Conservation (phyloP, 805 yeast genomes). For the Saturnispora ahearnii region DNA sequence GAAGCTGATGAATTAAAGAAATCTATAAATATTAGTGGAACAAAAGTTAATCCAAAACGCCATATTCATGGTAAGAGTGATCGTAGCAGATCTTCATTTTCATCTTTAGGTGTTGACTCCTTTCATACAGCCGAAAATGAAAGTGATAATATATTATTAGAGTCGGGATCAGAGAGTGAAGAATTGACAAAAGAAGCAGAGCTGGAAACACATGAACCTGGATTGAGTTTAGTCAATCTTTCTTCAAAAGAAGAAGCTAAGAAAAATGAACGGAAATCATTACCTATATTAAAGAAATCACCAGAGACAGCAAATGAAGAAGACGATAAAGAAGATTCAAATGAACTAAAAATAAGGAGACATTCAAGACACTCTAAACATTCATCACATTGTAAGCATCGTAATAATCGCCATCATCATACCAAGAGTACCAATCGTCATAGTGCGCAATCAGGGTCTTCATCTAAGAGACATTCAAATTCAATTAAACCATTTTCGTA, state of each 20-base stretch:
- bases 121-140: slow-evolving; percentile 13
- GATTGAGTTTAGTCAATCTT: not conserved
- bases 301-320: not conserved
- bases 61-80: not conserved
- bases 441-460: slow-evolving; percentile 7
- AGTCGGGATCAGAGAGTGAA: not conserved
- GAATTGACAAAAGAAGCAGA: not conserved
- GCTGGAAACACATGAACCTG: not conserved
- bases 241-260: not conserved
- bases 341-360: not conserved
- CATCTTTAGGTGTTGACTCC: slow-evolving; percentile 8
- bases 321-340: not conserved
- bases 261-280: not conserved
- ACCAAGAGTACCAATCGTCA: not conserved
- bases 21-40: not conserved
- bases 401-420: slow-evolving; percentile 2
- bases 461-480: slow-evolving; percentile 11
- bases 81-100: not conserved
- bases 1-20: slow-evolving; percentile 24
- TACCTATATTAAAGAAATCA: not conserved
- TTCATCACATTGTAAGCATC: slow-evolving; percentile 1
- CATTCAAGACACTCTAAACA: not conserved
- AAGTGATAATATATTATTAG: not conserved
- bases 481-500: slow-evolving; percentile 29
- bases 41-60: not conserved